Evolutionary conservation across 306 rosid species (phyloP).

Genomic region (Abrus pulchellus): DNA sequence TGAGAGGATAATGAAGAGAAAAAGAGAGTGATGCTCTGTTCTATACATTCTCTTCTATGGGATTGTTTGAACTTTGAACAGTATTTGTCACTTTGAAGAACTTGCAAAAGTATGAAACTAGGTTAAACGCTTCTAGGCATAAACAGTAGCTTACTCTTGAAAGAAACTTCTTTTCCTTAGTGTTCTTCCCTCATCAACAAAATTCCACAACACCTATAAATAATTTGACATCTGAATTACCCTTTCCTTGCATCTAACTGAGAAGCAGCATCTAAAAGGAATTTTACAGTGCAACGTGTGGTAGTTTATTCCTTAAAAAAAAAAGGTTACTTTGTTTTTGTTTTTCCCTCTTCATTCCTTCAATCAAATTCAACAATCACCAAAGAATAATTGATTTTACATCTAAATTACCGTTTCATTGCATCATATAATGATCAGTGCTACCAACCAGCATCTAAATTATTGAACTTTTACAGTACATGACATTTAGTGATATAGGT

Average conservation of each 20-base stretch:
- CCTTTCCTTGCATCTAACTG: neutral
- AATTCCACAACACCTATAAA: slow-evolving; percentile 5
- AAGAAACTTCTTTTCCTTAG: neutral
- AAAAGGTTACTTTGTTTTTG: neutral
- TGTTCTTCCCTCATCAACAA: neutral
- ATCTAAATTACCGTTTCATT: slow-evolving; percentile 14
- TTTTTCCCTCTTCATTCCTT: neutral
- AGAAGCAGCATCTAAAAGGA: too few species aligned
- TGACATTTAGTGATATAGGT: neutral
- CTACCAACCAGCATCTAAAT: slow-evolving; percentile 21
- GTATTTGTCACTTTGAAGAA: slow-evolving; percentile 2
- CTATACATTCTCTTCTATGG: neutral
- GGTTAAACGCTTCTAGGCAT: slow-evolving; percentile 28
- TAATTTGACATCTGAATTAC: slow-evolving; percentile 5
- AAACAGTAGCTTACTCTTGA: neutral
- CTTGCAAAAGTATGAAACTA: neutral
- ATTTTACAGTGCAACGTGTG: too few species aligned
- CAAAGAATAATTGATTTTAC: slow-evolving; percentile 6
- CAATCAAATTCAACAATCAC: slow-evolving; percentile 31
- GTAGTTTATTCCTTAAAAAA: neutral
- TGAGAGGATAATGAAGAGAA: neutral
- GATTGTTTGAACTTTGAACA: neutral
- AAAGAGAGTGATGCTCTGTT: too few species aligned
- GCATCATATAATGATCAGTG: slow-evolving; percentile 2
- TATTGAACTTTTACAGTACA: neutral